These are phyloP conservation scores for Phytophthora citrophthora DNA, from an alignment of 352 stramenopile genomes.

Conservation along the genomic window DNA sequence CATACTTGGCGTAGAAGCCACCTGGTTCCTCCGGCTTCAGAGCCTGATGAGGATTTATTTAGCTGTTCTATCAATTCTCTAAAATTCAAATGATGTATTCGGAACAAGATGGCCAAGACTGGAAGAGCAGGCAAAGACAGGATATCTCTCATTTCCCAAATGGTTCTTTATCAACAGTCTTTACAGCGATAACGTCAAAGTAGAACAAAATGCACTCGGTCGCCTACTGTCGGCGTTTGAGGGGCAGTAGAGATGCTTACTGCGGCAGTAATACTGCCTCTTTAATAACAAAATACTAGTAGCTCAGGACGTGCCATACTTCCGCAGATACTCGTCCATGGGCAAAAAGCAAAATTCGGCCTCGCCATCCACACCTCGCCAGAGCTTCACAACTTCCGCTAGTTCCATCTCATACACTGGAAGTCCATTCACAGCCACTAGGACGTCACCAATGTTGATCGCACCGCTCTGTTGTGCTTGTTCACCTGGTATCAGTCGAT, in stretches of 20 bases:
- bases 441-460: conserved; percentile 70
- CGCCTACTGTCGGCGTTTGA: conserved; percentile 11
- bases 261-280: conserved; percentile 6
- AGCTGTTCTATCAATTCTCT: conserved; percentile 1
- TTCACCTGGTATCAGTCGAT: conserved; percentile 55
- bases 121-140: neutral
- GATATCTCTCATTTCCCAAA: conserved; percentile 9
- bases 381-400: conserved; percentile 75
- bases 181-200: conserved; percentile 1
- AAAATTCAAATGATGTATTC: neutral
- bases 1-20: conserved; percentile 29
- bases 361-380: conserved; percentile 69
- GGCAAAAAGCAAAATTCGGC: conserved; percentile 83
- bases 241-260: conserved; percentile 5
- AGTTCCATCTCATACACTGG: conserved; percentile 85
- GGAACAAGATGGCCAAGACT: neutral
- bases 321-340: conserved; percentile 74
- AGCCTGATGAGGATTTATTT: neutral
- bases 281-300: conserved; percentile 30
- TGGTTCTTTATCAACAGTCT: conserved; percentile 2
- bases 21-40: conserved; percentile 29
- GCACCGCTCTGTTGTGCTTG: conserved; percentile 70
- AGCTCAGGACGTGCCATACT: conserved; percentile 54
- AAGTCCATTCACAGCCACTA: conserved; percentile 83
- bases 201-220: conserved; percentile 17